Percentiles rank a stretch among this genome's conserved stretches.
phyloP scores from a whole-genome alignment of 352 stramenopile species.

The Elongisporangium anandrum region DNA sequence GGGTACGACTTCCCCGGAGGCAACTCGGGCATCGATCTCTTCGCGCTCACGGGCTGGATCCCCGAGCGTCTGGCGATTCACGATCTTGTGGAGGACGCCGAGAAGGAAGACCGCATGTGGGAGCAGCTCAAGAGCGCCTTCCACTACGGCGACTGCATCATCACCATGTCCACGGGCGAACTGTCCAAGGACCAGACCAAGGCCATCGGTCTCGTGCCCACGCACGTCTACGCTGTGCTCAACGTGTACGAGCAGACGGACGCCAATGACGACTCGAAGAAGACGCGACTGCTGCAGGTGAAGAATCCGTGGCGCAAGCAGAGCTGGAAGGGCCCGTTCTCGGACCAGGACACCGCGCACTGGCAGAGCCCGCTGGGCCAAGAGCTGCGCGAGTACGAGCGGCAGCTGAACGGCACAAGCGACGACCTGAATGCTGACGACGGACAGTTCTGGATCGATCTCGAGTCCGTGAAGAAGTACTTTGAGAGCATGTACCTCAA shows the following conservation, averaged over 20 bases:
- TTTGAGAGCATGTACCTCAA: slow-evolving; percentile 94
- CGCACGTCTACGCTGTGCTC: slow-evolving; percentile 96
- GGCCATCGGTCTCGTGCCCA: slow-evolving; percentile 90
- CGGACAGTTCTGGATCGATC: slow-evolving; percentile 96
- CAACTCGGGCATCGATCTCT: slow-evolving; percentile 97
- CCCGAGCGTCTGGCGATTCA: slow-evolving; percentile 88
- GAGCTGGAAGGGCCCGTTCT: slow-evolving; percentile 87
- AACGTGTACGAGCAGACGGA: slow-evolving; percentile 84
- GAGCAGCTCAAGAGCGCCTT: slow-evolving; percentile 91
- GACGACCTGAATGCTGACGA: slow-evolving; percentile 63
- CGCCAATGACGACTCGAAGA: slow-evolving; percentile 22
- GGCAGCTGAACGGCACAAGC: slow-evolving; percentile 32
- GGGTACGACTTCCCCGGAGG: slow-evolving; percentile 97
- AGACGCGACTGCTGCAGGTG: slow-evolving; percentile 85
- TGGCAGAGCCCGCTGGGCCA: slow-evolving; percentile 57
- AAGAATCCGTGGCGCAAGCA: slow-evolving; percentile 96
- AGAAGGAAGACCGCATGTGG: slow-evolving; percentile 64
- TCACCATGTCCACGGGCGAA: slow-evolving; percentile 93
- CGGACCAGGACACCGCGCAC: slow-evolving; percentile 38
- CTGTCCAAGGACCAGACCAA: slow-evolving; percentile 65
- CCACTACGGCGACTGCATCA: slow-evolving; percentile 96
- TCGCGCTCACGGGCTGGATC: slow-evolving; percentile 98
- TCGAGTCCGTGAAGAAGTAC: slow-evolving; percentile 89
- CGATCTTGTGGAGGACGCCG: slow-evolving; percentile 22
- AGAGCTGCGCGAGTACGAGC: slow-evolving; percentile 51